Evolutionary conservation across 2,329 filamentous ascomycete genomes (phyloP), one percentile per base, ranked within the genome.

Genomic region (Dactylellina drechsleri): DNA sequence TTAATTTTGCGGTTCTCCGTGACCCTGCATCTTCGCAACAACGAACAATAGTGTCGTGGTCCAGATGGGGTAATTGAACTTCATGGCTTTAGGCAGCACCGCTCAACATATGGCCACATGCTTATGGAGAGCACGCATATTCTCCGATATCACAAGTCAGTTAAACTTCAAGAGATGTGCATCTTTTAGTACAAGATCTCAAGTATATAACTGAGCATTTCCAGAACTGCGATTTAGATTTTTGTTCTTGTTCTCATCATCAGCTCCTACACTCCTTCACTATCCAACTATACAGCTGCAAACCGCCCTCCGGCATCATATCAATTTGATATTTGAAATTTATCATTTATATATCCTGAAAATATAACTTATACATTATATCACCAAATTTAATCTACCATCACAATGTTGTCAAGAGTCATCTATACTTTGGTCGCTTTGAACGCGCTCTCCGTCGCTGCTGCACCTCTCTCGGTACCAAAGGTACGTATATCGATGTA

Each of bases 341-440:
- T 16, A 15, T 47, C 47, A 52, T 10, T 28, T 40, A 28, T 41
- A 57, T 41, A 57, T 16, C 20, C 47, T 23, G 2, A 36, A 26
- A 36, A 41, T 57, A 40, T 40, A 16, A 28, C 2, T 12, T 28
- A 15, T 54, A 54, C 31, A 54, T 36, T 36, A 36, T 36, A 36
- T 36, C 2, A 26, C 20, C 12, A 12, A 8, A 28, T 6, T 26
- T 31, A 54, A 26, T 54, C 5, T 8, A 20, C 18, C n/a, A 36
- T 41, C 28, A 57, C 28, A 18, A 57, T 57, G 53, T 23, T 57
- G 8, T 57, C 53, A 7, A 26, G 26, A 57, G 15, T 57, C 31
- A 41, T 57, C 26, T 57, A 57, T 31, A 36, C 53, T 57, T 57
- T 57, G 53, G 12, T 57, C n/a, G 53, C 53, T 40, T 15, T 31